Base-by-base conservation (phyloP, 768 basidiomycete genomes). In the Mrakia frigida region DNA sequence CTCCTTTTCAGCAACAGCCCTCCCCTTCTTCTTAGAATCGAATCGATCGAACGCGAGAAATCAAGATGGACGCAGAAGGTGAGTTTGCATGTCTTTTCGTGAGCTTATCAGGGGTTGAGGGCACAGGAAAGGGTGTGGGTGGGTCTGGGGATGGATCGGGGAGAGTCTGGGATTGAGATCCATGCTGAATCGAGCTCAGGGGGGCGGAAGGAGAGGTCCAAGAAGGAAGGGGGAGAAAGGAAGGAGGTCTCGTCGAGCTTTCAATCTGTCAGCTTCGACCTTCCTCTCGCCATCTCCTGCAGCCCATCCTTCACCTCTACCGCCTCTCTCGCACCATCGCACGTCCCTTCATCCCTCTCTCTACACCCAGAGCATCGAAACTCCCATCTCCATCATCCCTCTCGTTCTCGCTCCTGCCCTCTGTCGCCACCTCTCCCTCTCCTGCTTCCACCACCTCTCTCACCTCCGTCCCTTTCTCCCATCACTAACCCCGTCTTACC, bases 221-320 rank as follows among this genome's bases (percentile, higher is more conserved):
- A 31, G 63, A 9, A 37, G 63, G 63, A 33, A 16, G 63, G n/a
- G n/a, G n/a, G n/a, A n/a, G n/a, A n/a, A 16, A 35, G 31, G 33
- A 65, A 35, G 63, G 33, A 33, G 31, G n/a, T 28, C 16, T 18
- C 28, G 63, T 31, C 63, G 63, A 65, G 63, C 63, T 65, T 37
- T 28, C 35, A n/a, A 65, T 65, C 63, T 37, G 63, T 65, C 63
- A 65, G 63, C 63, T 65, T 65, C 35, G 35, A 61, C 21, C 33
- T 28, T 39, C 28, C 60, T 10, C n/a, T 61, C 7, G 63, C 37
- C 28, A 63, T 31, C 31, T 14, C 63, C 35, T 2, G 1, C 37
- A 33, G 37, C 3, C 33, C 63, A 9, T 65, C 35, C 37, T 16
- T 23, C 13, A 50, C 21, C 5, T 50, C 16, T 14, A 50, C 46